Evolutionary conservation across 2,329 filamentous ascomycete genomes (phyloP).

Genomic region (Exophiala phaeomuriformis): DNA sequence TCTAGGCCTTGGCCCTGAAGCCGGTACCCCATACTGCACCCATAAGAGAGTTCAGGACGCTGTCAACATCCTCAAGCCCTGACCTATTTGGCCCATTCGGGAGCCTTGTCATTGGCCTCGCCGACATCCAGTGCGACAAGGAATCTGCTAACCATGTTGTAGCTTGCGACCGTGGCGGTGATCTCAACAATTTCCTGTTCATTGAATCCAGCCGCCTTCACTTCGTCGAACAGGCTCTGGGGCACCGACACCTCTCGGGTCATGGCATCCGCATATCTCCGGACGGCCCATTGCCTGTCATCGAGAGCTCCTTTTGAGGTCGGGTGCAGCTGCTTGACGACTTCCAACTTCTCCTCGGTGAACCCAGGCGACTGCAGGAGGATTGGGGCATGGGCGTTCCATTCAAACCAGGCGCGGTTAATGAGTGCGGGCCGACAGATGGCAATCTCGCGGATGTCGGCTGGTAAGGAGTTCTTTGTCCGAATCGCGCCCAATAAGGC

Average conservation of each 20-base stretch:
- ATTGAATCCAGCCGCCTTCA: slow-evolving; percentile 52
- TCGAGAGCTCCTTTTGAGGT: slow-evolving; percentile 35
- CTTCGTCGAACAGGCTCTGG: slow-evolving; percentile 58
- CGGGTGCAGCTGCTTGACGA: slow-evolving; percentile 39
- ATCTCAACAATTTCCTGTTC: slow-evolving; percentile 76
- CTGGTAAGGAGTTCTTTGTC: slow-evolving; percentile 45
- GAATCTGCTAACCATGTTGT: slow-evolving; percentile 83
- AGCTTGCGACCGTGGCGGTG: slow-evolving; percentile 75
- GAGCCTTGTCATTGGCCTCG: slow-evolving; percentile 35
- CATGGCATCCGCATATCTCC: slow-evolving; percentile 76
- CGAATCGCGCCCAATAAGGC: slow-evolving; percentile 51
- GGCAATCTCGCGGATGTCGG: slow-evolving; percentile 61
- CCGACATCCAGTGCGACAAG: slow-evolving; percentile 69
- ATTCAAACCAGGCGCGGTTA: slow-evolving; percentile 80
- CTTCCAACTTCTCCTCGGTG: slow-evolving; percentile 40
- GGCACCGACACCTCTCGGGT: slow-evolving; percentile 63
- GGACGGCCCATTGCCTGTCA: slow-evolving; percentile 53
- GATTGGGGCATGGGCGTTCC: slow-evolving; percentile 71
- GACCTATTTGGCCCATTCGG: slow-evolving; percentile 16
- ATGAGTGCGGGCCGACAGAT: slow-evolving; percentile 74
- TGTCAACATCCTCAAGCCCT: neutral
- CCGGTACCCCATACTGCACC: no score
- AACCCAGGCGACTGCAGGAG: slow-evolving; percentile 55
- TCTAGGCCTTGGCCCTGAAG: no score
- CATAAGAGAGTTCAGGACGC: neutral